Evolutionary conservation across 2,329 filamentous ascomycete species (phyloP).

Genomic region (Penicillium sp.): DNA sequence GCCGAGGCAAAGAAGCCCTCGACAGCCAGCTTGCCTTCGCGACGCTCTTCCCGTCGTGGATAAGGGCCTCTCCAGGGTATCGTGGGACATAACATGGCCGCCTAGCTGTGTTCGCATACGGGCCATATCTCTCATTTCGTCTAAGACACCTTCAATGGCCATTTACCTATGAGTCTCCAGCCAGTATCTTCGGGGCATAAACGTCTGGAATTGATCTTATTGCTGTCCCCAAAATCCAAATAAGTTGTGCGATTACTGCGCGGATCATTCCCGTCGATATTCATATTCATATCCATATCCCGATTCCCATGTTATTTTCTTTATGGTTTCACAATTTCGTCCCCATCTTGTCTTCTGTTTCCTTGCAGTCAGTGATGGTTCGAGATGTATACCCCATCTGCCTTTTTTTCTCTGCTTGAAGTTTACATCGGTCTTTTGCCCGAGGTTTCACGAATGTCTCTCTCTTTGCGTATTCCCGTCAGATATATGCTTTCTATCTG

Average conservation of each 20-base stretch:
- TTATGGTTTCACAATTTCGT: background rate
- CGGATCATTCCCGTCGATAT: background rate
- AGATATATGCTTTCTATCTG: conserved; percentile 2
- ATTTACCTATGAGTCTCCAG: background rate
- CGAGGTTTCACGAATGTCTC: background rate
- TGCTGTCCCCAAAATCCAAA: background rate
- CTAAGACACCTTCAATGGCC: background rate
- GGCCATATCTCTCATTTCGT: background rate
- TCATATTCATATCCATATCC: conserved; percentile 7
- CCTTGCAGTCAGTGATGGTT: conserved; percentile 12
- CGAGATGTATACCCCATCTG: conserved; percentile 21
- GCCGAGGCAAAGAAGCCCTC: conserved; percentile 2
- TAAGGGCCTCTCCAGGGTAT: background rate
- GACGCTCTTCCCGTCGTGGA: conserved; percentile 19
- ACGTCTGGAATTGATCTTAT: background rate
- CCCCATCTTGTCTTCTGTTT: background rate
- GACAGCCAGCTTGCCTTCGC: conserved; percentile 14
- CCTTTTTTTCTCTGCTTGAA: conserved; percentile 6
- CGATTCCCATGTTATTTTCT: conserved; percentile 7
- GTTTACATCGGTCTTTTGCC: conserved; percentile 5
- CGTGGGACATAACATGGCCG: background rate
- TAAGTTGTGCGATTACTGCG: background rate
- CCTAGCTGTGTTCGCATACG: background rate
- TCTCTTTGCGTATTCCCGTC: conserved; percentile 2
- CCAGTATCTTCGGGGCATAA: background rate